A percentile compares a stretch with the other conserved stretches of the same genome.
Conservation (phyloP, 2,329 filamentous ascomycete species). For the Calonectria henricotiae region DNA sequence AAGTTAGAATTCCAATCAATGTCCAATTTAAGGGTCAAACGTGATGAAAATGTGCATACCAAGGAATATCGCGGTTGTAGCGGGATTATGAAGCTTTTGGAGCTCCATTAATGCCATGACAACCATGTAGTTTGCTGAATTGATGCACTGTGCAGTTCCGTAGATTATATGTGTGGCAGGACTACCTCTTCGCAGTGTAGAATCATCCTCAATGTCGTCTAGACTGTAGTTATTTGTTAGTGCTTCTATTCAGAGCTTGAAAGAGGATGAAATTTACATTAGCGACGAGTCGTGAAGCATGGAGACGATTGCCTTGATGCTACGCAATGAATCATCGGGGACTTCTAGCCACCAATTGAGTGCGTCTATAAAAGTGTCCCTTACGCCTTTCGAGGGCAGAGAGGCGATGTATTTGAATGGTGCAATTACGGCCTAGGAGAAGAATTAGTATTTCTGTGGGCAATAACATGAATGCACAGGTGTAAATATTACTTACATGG, state of each 20-base stretch:
- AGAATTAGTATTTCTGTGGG: neutral
- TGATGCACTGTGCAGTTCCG: conserved; percentile 11
- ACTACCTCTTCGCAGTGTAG: conserved; percentile 13
- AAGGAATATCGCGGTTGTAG: neutral
- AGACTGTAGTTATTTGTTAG: neutral
- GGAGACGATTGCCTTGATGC: conserved; percentile 7
- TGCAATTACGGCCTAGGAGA: neutral
- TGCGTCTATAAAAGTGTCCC: conserved; percentile 13
- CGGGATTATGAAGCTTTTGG: neutral
- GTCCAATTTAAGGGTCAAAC: too few relatives aligned
- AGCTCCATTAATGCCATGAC: conserved; percentile 4
- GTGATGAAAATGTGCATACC: neutral
- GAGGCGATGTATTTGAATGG: conserved; percentile 19
- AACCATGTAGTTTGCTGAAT: conserved; percentile 14
- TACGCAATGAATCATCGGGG: conserved; percentile 3
- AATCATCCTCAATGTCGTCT: conserved; percentile 16
- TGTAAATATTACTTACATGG: neutral
- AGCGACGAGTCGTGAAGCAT: conserved; percentile 13
- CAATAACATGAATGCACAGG: neutral
- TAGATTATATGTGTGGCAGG: conserved; percentile 14
- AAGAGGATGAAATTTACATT: neutral
- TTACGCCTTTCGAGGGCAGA: neutral
- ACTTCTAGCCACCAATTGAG: conserved; percentile 13
- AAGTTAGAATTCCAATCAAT: neutral
- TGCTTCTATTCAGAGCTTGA: rapidly evolving